phyloP scores from a whole-genome alignment of 1,139 yeast species.

The Wickerhamiella pararugosa region DNA sequence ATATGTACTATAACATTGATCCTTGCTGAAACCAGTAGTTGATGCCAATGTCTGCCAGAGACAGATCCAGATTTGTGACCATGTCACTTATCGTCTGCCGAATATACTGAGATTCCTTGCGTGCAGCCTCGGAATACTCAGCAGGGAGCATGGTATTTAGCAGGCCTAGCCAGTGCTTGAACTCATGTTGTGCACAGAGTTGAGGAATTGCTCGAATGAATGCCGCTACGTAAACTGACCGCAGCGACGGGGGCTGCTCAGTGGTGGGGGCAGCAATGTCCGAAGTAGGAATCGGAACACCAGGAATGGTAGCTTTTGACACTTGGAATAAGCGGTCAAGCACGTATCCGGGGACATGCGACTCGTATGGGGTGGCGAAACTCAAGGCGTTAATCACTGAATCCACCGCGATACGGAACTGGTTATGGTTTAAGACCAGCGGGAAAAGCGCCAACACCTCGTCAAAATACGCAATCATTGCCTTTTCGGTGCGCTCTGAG shows the following conservation, averaged over 20 bases:
- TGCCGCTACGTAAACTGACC: slow-evolving; percentile 38
- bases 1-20: not conserved
- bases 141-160: slow-evolving; percentile 30
- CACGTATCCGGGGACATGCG: slow-evolving; percentile 28
- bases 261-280: not conserved
- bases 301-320: slow-evolving; percentile 19
- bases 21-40: slow-evolving; percentile 41
- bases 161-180: slow-evolving; percentile 35
- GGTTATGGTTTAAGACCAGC: slow-evolving; percentile 36
- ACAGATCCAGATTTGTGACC: slow-evolving; percentile 38
- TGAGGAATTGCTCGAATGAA: slow-evolving; percentile 42
- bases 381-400: slow-evolving; percentile 40
- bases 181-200: slow-evolving; percentile 30
- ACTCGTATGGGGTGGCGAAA: slow-evolving; percentile 28
- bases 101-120: slow-evolving; percentile 24
- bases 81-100: slow-evolving; percentile 28
- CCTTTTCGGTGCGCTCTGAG: slow-evolving; percentile 4
- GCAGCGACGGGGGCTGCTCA: slow-evolving; percentile 25
- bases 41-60: slow-evolving; percentile 46
- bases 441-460: slow-evolving; percentile 43
- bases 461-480: slow-evolving; percentile 20
- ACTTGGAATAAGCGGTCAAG: slow-evolving; percentile 29
- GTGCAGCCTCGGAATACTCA: slow-evolving; percentile 9
- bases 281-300: slow-evolving; percentile 20
- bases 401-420: slow-evolving; percentile 43